A percentile compares a stretch with the other conserved stretches of the same genome.
phyloP scores from a whole-genome alignment of 2,329 filamentous ascomycete species.

The Apiospora rasikravindrae region DNA sequence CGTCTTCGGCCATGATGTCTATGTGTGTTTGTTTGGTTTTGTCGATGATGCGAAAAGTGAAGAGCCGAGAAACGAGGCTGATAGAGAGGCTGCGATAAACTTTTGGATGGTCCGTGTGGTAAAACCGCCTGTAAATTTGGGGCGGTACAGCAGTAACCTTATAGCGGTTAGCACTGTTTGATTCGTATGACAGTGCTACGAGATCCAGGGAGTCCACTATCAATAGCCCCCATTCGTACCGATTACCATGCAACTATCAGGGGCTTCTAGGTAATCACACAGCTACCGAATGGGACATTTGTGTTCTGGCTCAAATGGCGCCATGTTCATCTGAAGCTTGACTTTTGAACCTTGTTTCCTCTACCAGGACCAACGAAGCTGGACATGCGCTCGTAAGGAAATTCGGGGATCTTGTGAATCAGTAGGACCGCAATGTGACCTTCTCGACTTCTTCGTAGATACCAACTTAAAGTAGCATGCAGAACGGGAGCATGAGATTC shows the following conservation, averaged over 20 bases:
- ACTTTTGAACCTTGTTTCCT: background rate
- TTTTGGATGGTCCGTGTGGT: constrained; percentile 12
- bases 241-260: background rate
- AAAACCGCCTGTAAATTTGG: background rate
- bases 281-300: background rate
- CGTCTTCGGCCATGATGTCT: constrained; percentile 22
- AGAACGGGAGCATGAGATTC: background rate
- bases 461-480: background rate
- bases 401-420: background rate
- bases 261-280: background rate
- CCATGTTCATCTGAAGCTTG: background rate
- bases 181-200: background rate
- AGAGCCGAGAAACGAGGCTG: background rate
- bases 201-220: background rate
- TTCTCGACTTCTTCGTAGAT: background rate
- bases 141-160: background rate
- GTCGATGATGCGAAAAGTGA: constrained; percentile 5
- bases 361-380: background rate
- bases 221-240: background rate
- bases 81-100: constrained; percentile 5
- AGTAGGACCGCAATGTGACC: background rate
- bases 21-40: background rate
- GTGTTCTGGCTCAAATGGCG: background rate
- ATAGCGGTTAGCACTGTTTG: background rate
- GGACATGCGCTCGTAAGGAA: background rate